Evolutionary conservation across 352 stramenopile genomes (phyloP).

Genomic region (Elongisporangium undulatum): DNA sequence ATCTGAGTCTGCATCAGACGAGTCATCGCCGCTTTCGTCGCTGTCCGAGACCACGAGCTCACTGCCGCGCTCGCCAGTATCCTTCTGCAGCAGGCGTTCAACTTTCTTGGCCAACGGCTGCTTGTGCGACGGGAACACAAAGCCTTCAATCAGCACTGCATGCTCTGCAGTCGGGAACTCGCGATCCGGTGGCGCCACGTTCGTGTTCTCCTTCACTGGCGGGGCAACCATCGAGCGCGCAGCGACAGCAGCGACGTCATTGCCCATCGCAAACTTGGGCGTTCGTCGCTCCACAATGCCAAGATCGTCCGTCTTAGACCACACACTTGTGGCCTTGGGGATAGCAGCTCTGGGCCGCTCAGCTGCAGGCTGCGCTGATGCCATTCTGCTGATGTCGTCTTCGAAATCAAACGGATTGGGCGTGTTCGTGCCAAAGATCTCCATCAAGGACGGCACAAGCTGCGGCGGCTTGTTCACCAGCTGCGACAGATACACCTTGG

Average conservation of each 20-base stretch:
- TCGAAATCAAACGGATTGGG: conserved; percentile 71
- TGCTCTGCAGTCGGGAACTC: conserved; percentile 56
- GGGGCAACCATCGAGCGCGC: conserved; percentile 10
- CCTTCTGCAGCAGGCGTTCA: conserved; percentile 35
- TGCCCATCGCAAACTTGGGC: conserved; percentile 21
- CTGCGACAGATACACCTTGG: conserved; percentile 49
- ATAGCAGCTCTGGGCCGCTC: background rate
- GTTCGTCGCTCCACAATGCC: conserved; percentile 60
- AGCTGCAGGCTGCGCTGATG: conserved; percentile 2
- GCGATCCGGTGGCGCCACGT: conserved; percentile 23
- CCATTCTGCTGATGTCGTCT: conserved; percentile 8
- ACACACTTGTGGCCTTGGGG: conserved; percentile 56
- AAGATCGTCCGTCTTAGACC: conserved; percentile 70
- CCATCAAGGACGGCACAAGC: conserved; percentile 65
- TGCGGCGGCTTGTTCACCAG: conserved; percentile 75
- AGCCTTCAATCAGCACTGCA: conserved; percentile 76
- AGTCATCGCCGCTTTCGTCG: conserved; percentile 37
- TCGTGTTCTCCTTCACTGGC: conserved; percentile 40
- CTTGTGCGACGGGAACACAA: conserved; percentile 83
- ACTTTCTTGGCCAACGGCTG: conserved; percentile 68
- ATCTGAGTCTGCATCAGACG: conserved; percentile 28
- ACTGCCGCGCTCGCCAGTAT: conserved; percentile 23
- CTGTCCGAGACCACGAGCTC: conserved; percentile 72
- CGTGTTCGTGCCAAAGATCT: conserved; percentile 78
- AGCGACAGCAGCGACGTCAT: conserved; percentile 15